A percentile compares a stretch with the other conserved stretches of the same genome.
These are phyloP conservation scores for Plectosphaerella plurivora DNA, from an alignment of 2,329 filamentous ascomycete species.

Conservation along the genomic window DNA sequence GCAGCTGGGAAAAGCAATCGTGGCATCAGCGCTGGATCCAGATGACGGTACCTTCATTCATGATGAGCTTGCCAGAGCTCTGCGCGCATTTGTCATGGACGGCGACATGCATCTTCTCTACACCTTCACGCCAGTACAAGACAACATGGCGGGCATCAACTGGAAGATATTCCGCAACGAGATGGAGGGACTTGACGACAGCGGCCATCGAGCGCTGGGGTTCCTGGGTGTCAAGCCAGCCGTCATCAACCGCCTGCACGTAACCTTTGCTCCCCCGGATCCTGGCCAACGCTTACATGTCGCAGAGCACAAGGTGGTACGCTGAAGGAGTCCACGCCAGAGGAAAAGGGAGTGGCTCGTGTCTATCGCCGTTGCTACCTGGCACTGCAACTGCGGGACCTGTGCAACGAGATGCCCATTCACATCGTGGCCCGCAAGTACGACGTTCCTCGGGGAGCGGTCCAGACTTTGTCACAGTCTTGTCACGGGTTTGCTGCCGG, in stretches of 20 bases:
- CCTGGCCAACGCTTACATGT: conserved; percentile 6
- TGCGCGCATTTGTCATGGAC: conserved; percentile 73
- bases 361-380: conserved; percentile 71
- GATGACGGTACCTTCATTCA: conserved; percentile 73
- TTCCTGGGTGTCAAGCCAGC: conserved; percentile 66
- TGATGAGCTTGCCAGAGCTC: conserved; percentile 61
- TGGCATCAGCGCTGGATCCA: conserved; percentile 67
- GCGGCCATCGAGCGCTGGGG: conserved; percentile 62
- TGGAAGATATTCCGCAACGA: conserved; percentile 71
- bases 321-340: conserved; percentile 57
- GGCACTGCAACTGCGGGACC: conserved; percentile 71
- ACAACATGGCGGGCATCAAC: conserved; percentile 52
- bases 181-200: conserved; percentile 66
- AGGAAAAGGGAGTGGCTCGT: conserved; percentile 56
- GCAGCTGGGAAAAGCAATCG: conserved; percentile 63
- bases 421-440: conserved; percentile 68
- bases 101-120: conserved; percentile 78
- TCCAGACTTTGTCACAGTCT: conserved; percentile 69
- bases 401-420: conserved; percentile 73
- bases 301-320: conserved; percentile 61
- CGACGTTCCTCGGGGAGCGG: conserved; percentile 61
- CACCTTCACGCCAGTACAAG: conserved; percentile 69
- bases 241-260: conserved; percentile 62
- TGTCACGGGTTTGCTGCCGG: conserved; percentile 76
- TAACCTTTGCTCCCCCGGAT: conserved; percentile 4